Base-by-base conservation (phyloP, 73 alveolate species). In the Symbiodinium pilosum region DNA sequence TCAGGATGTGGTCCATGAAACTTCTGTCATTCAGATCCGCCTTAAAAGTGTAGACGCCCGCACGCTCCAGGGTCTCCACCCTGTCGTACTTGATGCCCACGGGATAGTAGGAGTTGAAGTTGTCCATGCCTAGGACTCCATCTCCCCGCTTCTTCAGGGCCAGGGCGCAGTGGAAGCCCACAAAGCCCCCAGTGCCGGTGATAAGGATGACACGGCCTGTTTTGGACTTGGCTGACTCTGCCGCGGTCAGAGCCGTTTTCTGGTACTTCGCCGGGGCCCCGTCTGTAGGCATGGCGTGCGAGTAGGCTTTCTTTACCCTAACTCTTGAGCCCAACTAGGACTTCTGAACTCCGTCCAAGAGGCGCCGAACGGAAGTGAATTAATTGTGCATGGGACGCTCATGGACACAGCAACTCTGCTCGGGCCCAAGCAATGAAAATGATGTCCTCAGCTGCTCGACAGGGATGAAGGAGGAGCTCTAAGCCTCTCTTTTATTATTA, bases 101-200 rank as follows among this genome's bases (percentile, higher is more conserved):
- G 32, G 98, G 98, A 52, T 93, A 93, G 69, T 93, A 93, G 43
- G 98, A 54, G 59, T 93, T 93, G 98, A 93, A 93, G 64, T 93
- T 93, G 86, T 93, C 98, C 41, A 93, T 40, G 34, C 98, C 98
- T 36, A 91, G 97, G 54, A 91, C 85, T 26, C 77, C 77, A 64
- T 64, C 77, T 1, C 77, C 77, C 28, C 77, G 92, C 84, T 93
- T 44, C 32, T 93, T 93, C 32, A 93, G 41, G 43, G 85, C 85
- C 54, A 68, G 75, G 42, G 98, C 98, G 42, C 91, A 73, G 40
- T 92, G 98, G 54, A 43, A 92, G 77, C 77, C 77, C 77, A 64
- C 77, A 28, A 64, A 64, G 39, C 98, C 98, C 41, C 85, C 98
- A 1, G 98, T 93, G 85, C 98, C 98, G 6, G 98, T 93, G 84